Base-by-base conservation (phyloP, 1,284 basidiomycete genomes). In the Ustilago trichophora region DNA sequence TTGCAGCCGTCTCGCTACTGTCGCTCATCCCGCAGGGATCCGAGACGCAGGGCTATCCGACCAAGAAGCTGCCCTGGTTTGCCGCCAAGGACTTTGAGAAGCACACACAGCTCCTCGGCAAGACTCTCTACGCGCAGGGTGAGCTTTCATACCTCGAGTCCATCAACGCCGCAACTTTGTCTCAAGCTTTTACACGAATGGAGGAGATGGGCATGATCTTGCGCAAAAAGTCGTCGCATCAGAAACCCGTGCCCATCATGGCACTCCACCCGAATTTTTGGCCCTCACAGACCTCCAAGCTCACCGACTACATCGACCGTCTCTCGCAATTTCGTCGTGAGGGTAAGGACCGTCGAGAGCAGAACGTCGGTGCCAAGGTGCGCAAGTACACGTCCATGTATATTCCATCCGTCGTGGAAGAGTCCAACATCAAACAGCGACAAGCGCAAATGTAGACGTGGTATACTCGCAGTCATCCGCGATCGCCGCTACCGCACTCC, bases 121-220 rank as follows among this genome's bases (percentile, higher is more conserved):
- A 82, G 63, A 83, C 79, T 5, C 56, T 82, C 4, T 81, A 80
- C 53, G 72, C 73, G 19, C 80, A 82, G 32, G 78, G 78, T 31
- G 81, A 82, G 46, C 66, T 83, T 4, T 72, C 65, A 26, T 83
- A 83, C 40, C 75, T 83, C 36, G 82, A 77, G 70, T 69, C 73
- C 12, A 67, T 78, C 65, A 77, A 76, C 24, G 59, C 63, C 11
- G 76, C 76, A 10, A 73, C 74, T 15, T 48, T 80, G 16, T 59
- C 64, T 3, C 75, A 78, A 27, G 76, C 78, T 2, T 69, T 80
- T 37, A 52, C 60, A 3, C 54, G 73, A 5, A 69, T 72, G 56
- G 69, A 78, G 45, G 73, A 78, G 53, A 60, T 76, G 55, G 73
- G 72, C 24, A 71, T 78, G 42, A 51, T 78, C 18, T 31, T 72